A percentile compares a stretch with the other conserved stretches of the same genome.
Conservation (phyloP, 2,329 filamentous ascomycete genomes). For the Colletotrichum endophyticum region DNA sequence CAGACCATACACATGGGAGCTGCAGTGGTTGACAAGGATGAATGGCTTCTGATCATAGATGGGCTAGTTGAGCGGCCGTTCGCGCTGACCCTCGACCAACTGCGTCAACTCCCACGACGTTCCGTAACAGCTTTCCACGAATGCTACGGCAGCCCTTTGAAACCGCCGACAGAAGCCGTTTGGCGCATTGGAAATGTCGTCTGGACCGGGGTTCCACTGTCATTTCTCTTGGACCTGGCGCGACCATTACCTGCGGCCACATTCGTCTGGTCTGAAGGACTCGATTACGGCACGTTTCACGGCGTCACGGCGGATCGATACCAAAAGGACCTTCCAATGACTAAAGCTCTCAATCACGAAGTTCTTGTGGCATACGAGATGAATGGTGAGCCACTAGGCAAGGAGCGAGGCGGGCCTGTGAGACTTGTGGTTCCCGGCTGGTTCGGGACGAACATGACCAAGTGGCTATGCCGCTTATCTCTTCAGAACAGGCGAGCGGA, state of each 20-base stretch:
- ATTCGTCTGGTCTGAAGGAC: neutral
- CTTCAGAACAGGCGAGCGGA: neutral
- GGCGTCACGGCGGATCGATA: neutral
- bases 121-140: neutral
- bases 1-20: neutral
- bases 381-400: neutral
- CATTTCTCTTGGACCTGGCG: fast-evolving
- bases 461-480: neutral
- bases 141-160: neutral
- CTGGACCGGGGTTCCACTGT: fast-evolving
- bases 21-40: neutral
- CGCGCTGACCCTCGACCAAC: neutral
- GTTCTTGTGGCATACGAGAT: neutral
- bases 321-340: neutral
- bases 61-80: neutral
- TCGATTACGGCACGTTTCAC: neutral
- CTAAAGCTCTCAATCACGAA: neutral
- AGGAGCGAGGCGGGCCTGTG: neutral
- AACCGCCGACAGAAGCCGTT: neutral
- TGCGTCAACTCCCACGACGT: neutral
- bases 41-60: neutral
- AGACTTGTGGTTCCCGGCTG: neutral
- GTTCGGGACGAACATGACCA: neutral
- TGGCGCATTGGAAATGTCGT: neutral
- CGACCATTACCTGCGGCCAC: neutral